Conservation (phyloP, 441 rosid genomes). For the Adansonia gregorii region DNA sequence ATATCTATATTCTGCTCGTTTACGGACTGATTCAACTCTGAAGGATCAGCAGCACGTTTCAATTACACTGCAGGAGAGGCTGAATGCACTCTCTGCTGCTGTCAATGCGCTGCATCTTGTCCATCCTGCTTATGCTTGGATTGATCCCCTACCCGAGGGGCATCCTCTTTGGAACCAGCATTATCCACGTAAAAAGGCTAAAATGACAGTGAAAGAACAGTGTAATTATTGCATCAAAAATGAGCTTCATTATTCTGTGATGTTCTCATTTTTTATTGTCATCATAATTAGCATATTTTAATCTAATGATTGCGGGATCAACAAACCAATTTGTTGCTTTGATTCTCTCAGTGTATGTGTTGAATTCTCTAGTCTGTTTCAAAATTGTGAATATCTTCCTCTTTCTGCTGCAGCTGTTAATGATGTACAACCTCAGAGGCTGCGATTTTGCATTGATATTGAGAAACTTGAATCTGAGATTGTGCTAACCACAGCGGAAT, state of each 20-base stretch:
- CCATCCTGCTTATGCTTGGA: constrained; percentile 87
- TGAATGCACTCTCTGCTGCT: constrained; percentile 89
- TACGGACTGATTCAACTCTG: constrained; percentile 63
- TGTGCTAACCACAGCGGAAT: constrained; percentile 84
- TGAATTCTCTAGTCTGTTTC: constrained; percentile 15
- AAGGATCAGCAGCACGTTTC: constrained; percentile 65
- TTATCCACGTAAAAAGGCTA: constrained; percentile 83
- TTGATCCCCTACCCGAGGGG: constrained; percentile 64
- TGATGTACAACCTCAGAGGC: constrained; percentile 50
- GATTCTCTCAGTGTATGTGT: constrained; percentile 6
- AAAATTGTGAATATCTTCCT: constrained; percentile 20
- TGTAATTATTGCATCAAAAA: constrained; percentile 46
- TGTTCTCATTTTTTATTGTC: constrained; percentile 20
- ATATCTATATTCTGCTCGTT: constrained; percentile 74
- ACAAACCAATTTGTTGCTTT: neutral
- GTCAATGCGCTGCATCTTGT: constrained; percentile 89
- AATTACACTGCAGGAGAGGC: constrained; percentile 76
- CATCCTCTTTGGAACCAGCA: constrained; percentile 39
- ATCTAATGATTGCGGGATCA: neutral
- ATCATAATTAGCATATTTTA: neutral
- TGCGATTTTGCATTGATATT: constrained; percentile 58
- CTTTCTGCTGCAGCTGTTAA: constrained; percentile 45
- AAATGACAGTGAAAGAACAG: constrained; percentile 52
- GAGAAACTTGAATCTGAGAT: constrained; percentile 79
- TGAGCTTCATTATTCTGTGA: constrained; percentile 17